Evolutionary conservation across 2,329 filamentous ascomycete genomes (phyloP).

Genomic region (Parastagonospora avenae): DNA sequence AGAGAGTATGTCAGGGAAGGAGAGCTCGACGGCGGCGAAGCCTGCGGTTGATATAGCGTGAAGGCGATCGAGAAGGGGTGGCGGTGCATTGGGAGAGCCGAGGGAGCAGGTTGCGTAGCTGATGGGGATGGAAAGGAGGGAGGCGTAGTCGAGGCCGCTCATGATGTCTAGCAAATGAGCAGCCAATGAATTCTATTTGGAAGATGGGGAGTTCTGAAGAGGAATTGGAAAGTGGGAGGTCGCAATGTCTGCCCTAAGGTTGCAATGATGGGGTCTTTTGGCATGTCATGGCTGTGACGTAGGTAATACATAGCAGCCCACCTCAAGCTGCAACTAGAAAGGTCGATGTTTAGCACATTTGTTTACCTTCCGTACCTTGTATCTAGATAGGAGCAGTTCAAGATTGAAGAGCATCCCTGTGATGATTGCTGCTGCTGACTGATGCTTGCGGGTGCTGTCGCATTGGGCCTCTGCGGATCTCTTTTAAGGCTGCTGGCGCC

Average conservation of each 20-base stretch:
- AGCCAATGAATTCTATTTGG: too few relatives aligned
- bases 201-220: not conserved
- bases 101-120: constrained; percentile 65
- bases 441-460: too few relatives aligned
- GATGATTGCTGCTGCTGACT: too few relatives aligned
- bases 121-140: constrained; percentile 51
- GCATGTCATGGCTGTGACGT: constrained; percentile 23
- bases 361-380: too few relatives aligned
- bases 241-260: not conserved
- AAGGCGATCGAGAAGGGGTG: constrained; percentile 64
- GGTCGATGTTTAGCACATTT: too few relatives aligned
- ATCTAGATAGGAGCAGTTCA: too few relatives aligned
- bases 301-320: constrained; percentile 1
- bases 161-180: constrained; percentile 22
- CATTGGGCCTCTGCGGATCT: too few relatives aligned
- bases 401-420: too few relatives aligned
- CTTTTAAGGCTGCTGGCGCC: too few relatives aligned
- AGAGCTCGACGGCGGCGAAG: constrained; percentile 73
- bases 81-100: constrained; percentile 48
- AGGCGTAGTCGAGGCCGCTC: constrained; percentile 39
- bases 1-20: constrained; percentile 72
- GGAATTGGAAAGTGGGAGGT: not conserved
- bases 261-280: not conserved
- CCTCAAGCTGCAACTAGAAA: too few relatives aligned
- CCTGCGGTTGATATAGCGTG: constrained; percentile 67